phyloP scores from a whole-genome alignment of 2,329 filamentous ascomycete genomes.

The Aspergillaceae sp. region DNA sequence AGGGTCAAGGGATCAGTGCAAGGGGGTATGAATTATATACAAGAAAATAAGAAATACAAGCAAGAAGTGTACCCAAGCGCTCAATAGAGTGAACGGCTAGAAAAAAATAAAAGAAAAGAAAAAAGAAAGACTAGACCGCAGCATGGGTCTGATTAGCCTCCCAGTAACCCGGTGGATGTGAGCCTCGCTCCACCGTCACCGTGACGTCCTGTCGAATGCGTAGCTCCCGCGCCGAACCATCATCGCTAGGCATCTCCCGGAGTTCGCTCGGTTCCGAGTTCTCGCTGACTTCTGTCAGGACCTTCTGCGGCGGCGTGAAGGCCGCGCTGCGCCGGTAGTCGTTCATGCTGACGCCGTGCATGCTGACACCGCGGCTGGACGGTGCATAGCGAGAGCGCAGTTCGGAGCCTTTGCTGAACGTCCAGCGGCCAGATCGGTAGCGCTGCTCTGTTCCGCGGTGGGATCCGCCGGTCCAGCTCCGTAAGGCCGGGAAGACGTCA shows the following conservation, averaged over 20 bases:
- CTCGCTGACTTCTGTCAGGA: constrained; percentile 20
- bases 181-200: constrained; percentile 18
- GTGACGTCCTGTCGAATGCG: constrained; percentile 34
- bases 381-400: constrained; percentile 19
- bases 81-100: neutral
- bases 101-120: neutral
- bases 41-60: neutral
- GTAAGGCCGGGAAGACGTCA: constrained; percentile 38
- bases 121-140: neutral
- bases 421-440: constrained; percentile 26
- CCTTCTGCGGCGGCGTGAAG: constrained; percentile 21
- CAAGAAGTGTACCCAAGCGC: neutral
- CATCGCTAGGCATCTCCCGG: constrained; percentile 23
- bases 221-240: constrained; percentile 28
- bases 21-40: neutral
- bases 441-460: constrained; percentile 22
- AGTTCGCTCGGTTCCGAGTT: constrained; percentile 21
- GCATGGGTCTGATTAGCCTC: neutral
- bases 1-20: no score
- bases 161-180: constrained; percentile 8
- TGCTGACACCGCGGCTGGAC: constrained; percentile 19
- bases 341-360: constrained; percentile 20
- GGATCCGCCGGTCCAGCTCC: constrained; percentile 33
- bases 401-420: constrained; percentile 19
- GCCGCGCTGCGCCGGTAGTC: constrained; percentile 20